phyloP scores from a whole-genome alignment of 1,284 basidiomycete species.

The Apiotrichum porosum region DNA sequence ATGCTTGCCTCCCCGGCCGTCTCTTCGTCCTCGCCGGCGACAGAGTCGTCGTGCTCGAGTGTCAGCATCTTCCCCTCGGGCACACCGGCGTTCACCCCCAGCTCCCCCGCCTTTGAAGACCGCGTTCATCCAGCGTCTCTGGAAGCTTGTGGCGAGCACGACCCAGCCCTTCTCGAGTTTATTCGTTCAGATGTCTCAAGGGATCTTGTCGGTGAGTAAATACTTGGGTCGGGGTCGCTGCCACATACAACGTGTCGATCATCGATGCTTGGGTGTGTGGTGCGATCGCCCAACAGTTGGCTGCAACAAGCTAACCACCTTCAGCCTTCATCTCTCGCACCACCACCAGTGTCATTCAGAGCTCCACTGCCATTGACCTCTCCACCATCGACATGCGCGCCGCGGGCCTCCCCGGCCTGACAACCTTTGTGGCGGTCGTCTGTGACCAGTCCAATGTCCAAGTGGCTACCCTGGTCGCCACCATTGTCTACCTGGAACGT shows the following conservation, averaged over 20 bases:
- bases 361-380: constrained; percentile 39
- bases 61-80: constrained; percentile 29
- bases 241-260: not conserved
- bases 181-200: constrained; percentile 68
- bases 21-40: constrained; percentile 1
- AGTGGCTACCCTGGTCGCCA: constrained; percentile 84
- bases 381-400: constrained; percentile 48
- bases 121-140: constrained; percentile 60
- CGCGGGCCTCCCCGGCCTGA: constrained; percentile 64
- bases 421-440: constrained; percentile 81
- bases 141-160: constrained; percentile 62
- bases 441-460: constrained; percentile 85
- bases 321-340: constrained; percentile 47
- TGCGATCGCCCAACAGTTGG: not conserved
- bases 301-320: not conserved
- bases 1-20: not conserved
- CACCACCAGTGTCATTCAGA: constrained; percentile 47
- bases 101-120: constrained; percentile 46
- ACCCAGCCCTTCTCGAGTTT: constrained; percentile 70
- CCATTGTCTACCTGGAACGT: constrained; percentile 88
- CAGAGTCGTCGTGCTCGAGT: constrained; percentile 14
- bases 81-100: constrained; percentile 38
- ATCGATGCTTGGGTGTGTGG: not conserved
- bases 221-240: no score
- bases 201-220: constrained; percentile 66